Evolutionary conservation across 116 monocot species (phyloP), one percentile per base, ranked within the genome.

Genomic region (Iris pallida): DNA sequence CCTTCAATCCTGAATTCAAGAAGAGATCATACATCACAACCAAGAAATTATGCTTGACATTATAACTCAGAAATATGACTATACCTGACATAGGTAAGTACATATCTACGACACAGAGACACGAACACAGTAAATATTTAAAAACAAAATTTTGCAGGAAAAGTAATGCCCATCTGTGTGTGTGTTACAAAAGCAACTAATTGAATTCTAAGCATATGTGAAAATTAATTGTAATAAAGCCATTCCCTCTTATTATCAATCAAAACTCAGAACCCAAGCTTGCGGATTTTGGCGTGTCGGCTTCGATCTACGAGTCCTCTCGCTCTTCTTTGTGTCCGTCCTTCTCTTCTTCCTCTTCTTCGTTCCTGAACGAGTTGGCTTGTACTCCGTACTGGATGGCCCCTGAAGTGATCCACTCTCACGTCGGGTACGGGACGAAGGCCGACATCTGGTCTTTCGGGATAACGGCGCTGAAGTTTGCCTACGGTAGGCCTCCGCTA

Each of bases 381-480:
- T 87, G 91, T 7, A 91, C 91, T 2, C 91, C 91, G 2, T 91
- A 87, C 73, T 91, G 91, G 91, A 91, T 91, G 87, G 91, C 91
- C 0, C 91, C 91, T 8, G 91, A 91, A 73, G 91, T 91, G 47
- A 86, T 90, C 43, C 90, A 90, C 72, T 87, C 90, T 16, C 87
- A 82, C 52, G 57, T 72, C 5, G 87, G 90, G 18, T 90, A 90
- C 45, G 84, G 87, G 17, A 72, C 81, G 60, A 87, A 87, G 71
- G 90, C 87, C 17, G 90, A 90, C 59, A 87, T 90, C 45, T 90
- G 90, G 90, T 90, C 90, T 18, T 90, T 90, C 51, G 90, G 90
- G 54, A 87, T 91, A 71, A 91, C 88, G 7, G 91, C 91, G 4
- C 72, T 91, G 18, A 85, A 91, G 78, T 75, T 91, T 5, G 85